Percentiles rank a stretch among this genome's conserved stretches.
Evolutionary conservation across 257 asterid species (phyloP).

Genomic region (Fraxinus cuspidata): DNA sequence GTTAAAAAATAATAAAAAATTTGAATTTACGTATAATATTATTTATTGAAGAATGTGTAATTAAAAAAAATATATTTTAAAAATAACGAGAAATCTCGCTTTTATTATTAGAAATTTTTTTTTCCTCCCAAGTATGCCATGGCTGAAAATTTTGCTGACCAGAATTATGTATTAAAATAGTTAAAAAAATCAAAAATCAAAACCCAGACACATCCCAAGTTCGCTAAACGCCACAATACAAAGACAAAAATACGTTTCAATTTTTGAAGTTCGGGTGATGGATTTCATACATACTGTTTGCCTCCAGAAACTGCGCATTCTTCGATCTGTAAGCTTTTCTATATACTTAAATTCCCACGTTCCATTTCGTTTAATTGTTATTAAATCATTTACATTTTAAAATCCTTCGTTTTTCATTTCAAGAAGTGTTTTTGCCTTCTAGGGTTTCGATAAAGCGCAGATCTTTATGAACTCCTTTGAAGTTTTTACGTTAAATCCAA

Average conservation of each 20-base stretch:
- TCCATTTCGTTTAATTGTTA: conserved; percentile 27
- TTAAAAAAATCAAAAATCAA: not conserved
- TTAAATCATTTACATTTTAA: conserved; percentile 30
- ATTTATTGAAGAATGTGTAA: too few relatives aligned
- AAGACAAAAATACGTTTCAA: conserved; percentile 4
- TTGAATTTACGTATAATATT: too few relatives aligned
- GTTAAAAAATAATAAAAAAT: too few relatives aligned
- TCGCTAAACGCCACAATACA: not conserved
- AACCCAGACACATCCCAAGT: not conserved
- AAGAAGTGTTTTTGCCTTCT: conserved; percentile 30
- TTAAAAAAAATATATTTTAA: too few relatives aligned
- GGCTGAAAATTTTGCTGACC: not conserved
- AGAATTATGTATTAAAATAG: not conserved
- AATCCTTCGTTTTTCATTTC: not conserved
- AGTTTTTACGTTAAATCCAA: conserved; percentile 34
- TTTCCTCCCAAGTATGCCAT: not conserved
- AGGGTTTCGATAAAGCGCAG: conserved; percentile 55
- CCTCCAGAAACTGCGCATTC: conserved; percentile 32
- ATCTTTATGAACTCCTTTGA: conserved; percentile 38
- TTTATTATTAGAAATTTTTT: too few relatives aligned
- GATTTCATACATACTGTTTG: conserved; percentile 37
- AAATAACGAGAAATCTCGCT: too few relatives aligned
- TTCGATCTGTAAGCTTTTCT: conserved; percentile 53
- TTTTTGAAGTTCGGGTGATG: conserved; percentile 40
- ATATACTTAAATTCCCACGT: conserved; percentile 22